Evolutionary conservation across 495 filamentous ascomycete species (phyloP).

Genomic region (Aspergillus mulundensis): DNA sequence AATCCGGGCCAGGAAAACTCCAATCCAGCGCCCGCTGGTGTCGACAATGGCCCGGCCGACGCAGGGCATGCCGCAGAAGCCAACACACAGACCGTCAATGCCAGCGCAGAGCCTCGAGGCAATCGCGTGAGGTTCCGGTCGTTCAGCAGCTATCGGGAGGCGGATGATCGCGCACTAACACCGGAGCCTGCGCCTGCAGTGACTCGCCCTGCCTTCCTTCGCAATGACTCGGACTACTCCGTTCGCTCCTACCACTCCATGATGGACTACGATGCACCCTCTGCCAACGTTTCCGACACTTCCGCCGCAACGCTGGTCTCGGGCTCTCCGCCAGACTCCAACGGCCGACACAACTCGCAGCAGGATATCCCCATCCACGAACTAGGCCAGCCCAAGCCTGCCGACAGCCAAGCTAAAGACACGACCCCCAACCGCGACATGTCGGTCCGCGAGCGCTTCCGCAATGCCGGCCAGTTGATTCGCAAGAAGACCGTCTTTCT

Average conservation of each 20-base stretch:
- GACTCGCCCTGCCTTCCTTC: slow-evolving; percentile 3
- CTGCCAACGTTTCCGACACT: background rate
- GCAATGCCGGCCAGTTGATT: slow-evolving; percentile 32
- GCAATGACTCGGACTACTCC: slow-evolving; percentile 18
- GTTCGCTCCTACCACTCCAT: slow-evolving; percentile 12
- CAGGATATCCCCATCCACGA: background rate
- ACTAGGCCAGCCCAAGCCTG: background rate
- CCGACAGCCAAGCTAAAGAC: background rate
- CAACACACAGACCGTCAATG: background rate
- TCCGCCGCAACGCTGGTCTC: background rate
- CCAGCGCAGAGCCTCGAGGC: background rate
- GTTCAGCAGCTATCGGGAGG: slow-evolving; percentile 12
- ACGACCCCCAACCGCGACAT: slow-evolving; percentile 12
- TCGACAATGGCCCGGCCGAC: background rate
- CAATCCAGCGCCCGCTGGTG: background rate
- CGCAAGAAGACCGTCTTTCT: slow-evolving; percentile 33
- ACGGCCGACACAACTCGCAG: background rate
- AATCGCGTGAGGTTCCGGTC: slow-evolving; percentile 18
- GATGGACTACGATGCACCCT: background rate
- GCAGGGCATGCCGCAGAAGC: background rate
- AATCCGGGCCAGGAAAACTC: background rate
- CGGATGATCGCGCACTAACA: slow-evolving; percentile 10
- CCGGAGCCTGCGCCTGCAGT: background rate
- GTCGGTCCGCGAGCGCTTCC: slow-evolving; percentile 29
- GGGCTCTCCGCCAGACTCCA: background rate